Evolutionary conservation across 495 filamentous ascomycete genomes (phyloP).

Genomic region (Bacidia gigantensis): DNA sequence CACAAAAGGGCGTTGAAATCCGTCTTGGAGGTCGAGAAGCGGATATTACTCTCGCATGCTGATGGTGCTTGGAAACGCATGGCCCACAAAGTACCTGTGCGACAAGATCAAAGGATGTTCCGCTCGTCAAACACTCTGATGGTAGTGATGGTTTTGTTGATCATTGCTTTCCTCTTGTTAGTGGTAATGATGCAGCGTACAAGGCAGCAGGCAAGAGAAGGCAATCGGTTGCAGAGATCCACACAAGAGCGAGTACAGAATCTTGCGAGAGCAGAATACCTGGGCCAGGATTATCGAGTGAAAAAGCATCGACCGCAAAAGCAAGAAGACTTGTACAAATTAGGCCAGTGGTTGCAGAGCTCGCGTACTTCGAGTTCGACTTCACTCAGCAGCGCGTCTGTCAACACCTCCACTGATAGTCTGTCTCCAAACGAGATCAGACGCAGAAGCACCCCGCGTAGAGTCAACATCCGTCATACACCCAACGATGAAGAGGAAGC

Average conservation of each 20-base stretch:
- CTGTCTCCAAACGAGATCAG: background rate
- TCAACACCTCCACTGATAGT: background rate
- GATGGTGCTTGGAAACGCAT: background rate
- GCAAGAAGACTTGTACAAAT: background rate
- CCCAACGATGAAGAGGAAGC: background rate
- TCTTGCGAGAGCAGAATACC: background rate
- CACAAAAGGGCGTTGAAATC: background rate
- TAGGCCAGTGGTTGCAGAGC: background rate
- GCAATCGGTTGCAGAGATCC: background rate
- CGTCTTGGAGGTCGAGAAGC: background rate
- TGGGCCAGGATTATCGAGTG: background rate
- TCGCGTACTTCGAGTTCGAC: background rate
- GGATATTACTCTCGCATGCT: background rate
- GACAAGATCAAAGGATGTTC: background rate
- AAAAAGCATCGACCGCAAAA: background rate
- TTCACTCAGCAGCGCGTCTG: background rate
- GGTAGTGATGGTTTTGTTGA: background rate
- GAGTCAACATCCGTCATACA: background rate
- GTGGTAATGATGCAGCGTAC: background rate
- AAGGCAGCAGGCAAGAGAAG: background rate
- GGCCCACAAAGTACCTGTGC: background rate
- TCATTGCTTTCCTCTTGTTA: background rate
- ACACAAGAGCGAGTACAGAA: background rate
- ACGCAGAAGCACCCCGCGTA: background rate
- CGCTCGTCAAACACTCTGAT: background rate